Conservation (phyloP, 192 early-diverging fungal species). For the Coemansia furcata region DNA sequence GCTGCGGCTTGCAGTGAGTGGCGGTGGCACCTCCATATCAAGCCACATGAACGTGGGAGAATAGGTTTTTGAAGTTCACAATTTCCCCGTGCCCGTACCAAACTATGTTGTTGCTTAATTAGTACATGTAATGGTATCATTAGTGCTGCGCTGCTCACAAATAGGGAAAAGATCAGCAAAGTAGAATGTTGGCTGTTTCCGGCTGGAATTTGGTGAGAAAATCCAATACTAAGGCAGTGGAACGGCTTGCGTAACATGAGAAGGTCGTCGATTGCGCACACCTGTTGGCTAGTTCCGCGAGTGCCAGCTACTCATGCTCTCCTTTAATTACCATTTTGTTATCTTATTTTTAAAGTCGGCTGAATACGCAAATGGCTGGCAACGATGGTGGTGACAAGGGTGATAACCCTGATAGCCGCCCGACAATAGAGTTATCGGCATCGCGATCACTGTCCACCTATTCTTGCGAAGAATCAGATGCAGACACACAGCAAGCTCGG, state of each 20-base stretch:
- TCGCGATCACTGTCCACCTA: background rate
- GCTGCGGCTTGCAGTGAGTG: background rate
- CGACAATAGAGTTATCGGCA: background rate
- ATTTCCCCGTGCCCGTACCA: background rate
- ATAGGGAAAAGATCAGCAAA: background rate
- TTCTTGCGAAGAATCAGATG: background rate
- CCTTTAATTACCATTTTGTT: background rate
- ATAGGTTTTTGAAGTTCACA: background rate
- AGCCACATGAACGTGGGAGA: constrained; percentile 2
- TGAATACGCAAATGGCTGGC: background rate
- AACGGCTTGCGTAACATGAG: background rate
- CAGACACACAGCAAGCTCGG: background rate
- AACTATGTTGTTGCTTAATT: background rate
- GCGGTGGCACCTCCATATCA: too few species aligned
- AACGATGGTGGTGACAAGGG: background rate
- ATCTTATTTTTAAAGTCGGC: background rate
- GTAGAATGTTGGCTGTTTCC: background rate
- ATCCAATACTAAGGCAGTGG: background rate
- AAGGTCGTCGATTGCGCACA: background rate
- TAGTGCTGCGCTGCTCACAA: background rate
- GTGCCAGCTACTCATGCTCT: background rate
- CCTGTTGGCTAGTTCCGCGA: background rate
- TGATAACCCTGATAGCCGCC: background rate
- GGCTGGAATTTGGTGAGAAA: background rate
- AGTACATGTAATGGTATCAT: background rate